These are phyloP conservation scores for Hymenoscyphus scutula DNA, from an alignment of 2,329 filamentous ascomycete genomes.

Conservation along the genomic window DNA sequence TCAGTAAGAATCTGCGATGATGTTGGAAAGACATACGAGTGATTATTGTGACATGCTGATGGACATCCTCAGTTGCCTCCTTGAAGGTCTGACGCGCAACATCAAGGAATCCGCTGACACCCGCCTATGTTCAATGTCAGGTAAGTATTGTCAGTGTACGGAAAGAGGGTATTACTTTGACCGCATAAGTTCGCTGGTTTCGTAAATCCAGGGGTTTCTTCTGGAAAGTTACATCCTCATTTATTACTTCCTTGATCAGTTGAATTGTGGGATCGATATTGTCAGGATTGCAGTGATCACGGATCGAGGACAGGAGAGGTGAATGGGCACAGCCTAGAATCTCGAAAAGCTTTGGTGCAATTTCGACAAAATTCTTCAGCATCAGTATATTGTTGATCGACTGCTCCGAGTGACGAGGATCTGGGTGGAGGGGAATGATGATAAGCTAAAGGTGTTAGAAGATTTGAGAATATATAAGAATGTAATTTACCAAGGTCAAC, in stretches of 20 bases:
- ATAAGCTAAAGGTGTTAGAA: conserved; percentile 59
- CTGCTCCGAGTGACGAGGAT: conserved; percentile 70
- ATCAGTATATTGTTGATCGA: conserved; percentile 84
- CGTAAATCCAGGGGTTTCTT: conserved; percentile 78
- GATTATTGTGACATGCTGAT: conserved; percentile 66
- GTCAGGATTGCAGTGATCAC: conserved; percentile 64
- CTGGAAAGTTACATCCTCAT: conserved; percentile 77
- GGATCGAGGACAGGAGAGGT: conserved; percentile 64
- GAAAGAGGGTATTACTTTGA: conserved; percentile 54
- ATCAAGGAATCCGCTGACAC: conserved; percentile 81
- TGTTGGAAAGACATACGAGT: conserved; percentile 48
- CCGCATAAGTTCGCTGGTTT: conserved; percentile 87
- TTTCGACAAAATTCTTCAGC: conserved; percentile 76
- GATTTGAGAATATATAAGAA: background rate
- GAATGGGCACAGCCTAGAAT: conserved; percentile 64
- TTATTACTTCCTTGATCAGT: conserved; percentile 69
- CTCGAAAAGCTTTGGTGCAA: conserved; percentile 65
- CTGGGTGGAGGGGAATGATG: conserved; percentile 64
- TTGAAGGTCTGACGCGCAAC: conserved; percentile 87
- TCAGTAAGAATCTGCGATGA: conserved; percentile 9
- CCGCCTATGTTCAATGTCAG: conserved; percentile 50
- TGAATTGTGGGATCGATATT: conserved; percentile 59
- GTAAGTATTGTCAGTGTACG: background rate
- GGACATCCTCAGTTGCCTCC: conserved; percentile 77
- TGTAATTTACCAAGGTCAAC: conserved; percentile 62